phyloP scores from a whole-genome alignment of 2,329 filamentous ascomycete species.

The Chalaropsis ovoidea region DNA sequence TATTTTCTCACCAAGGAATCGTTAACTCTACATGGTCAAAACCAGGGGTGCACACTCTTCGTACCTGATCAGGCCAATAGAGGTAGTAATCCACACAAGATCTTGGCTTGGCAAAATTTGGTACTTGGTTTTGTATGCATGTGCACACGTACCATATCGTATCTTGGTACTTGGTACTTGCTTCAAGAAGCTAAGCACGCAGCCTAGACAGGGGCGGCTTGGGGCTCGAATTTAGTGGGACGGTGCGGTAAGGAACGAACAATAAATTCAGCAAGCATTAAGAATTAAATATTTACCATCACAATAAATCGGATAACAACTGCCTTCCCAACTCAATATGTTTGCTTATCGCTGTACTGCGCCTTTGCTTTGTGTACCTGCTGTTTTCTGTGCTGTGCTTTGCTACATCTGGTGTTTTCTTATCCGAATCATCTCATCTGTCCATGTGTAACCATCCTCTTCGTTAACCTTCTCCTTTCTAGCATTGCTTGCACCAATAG shows the following conservation, averaged over 20 bases:
- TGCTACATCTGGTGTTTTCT: background rate
- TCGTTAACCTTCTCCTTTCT: background rate
- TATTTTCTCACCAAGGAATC: background rate
- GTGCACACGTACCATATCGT: background rate
- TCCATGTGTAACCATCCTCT: background rate
- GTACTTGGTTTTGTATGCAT: constrained; percentile 1
- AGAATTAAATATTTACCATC: no score
- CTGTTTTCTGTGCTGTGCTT: background rate
- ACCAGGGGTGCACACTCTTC: background rate
- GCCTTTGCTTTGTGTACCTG: background rate
- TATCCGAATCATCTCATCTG: background rate
- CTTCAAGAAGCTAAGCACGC: constrained; percentile 1
- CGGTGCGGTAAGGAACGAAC: background rate
- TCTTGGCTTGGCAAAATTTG: constrained; percentile 6
- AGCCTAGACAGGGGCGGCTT: background rate
- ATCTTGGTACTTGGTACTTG: background rate
- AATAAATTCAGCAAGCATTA: constrained; percentile 6
- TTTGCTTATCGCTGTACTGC: background rate
- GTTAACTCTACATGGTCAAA: background rate
- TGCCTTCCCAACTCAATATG: no score
- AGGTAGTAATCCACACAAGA: background rate
- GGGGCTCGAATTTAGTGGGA: background rate
- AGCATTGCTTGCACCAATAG: background rate
- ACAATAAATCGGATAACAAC: background rate
- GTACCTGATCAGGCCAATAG: constrained; percentile 12